Conservation (phyloP, 441 rosid genomes). For the Eruca vesicaria region DNA sequence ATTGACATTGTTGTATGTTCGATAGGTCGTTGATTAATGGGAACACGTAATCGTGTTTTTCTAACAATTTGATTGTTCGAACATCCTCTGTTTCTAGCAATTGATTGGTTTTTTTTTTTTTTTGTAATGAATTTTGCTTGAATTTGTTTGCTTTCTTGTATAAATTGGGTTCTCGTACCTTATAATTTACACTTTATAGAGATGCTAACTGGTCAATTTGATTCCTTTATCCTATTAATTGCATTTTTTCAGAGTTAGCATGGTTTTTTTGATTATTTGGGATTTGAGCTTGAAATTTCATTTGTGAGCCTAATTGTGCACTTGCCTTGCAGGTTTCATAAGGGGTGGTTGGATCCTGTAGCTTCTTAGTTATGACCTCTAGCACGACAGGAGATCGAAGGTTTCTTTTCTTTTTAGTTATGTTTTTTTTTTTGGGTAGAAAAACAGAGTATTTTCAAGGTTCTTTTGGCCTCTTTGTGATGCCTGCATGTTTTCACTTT, state of each 20-base stretch:
- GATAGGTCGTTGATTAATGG: conserved; percentile 2
- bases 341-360: conserved; percentile 21
- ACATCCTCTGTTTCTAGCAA: not conserved
- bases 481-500: not conserved
- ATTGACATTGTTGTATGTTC: conserved; percentile 6
- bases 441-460: too few species aligned
- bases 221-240: not conserved
- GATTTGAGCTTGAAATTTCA: not conserved
- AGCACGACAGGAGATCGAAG: conserved; percentile 32
- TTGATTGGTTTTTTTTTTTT: too few species aligned
- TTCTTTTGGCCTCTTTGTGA: too few species aligned
- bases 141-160: not conserved
- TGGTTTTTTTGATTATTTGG: not conserved
- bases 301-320: conserved; percentile 1
- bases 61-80: conserved; percentile 4
- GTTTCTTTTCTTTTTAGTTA: conserved; percentile 8
- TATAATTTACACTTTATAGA: not conserved
- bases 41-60: not conserved
- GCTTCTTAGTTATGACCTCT: conserved; percentile 32
- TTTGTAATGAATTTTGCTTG: not conserved
- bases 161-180: not conserved
- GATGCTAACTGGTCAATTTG: not conserved
- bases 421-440: not conserved
- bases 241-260: not conserved
- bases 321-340: conserved; percentile 17